Conservation (phyloP, 768 basidiomycete genomes). For the Cystobasidium onofrii region DNA sequence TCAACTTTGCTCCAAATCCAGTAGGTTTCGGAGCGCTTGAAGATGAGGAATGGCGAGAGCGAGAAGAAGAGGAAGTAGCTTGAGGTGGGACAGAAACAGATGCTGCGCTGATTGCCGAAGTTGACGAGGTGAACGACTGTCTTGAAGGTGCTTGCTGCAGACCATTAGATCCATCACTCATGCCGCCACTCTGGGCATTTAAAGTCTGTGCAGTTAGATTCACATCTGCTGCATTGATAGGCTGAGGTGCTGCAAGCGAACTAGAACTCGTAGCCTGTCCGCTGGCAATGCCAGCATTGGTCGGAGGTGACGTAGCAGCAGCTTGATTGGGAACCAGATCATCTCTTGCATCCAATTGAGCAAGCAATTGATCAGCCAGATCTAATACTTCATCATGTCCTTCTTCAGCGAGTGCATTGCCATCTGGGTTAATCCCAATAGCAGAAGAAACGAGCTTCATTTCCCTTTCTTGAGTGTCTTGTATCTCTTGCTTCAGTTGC, state of each 20-base stretch:
- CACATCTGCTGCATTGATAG: not conserved
- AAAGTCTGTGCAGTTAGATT: not conserved
- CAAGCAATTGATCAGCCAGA: slow-evolving; percentile 29
- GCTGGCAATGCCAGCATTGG: not conserved
- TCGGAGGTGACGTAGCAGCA: not conserved
- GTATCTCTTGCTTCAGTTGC: not conserved
- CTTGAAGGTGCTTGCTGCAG: not conserved
- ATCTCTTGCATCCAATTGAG: slow-evolving; percentile 21
- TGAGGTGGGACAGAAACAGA: not conserved
- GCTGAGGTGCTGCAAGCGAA: slow-evolving; percentile 17
- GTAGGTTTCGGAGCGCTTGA: not conserved
- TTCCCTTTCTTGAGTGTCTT: slow-evolving; percentile 9
- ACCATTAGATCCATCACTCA: not conserved
- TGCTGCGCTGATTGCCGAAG: not conserved
- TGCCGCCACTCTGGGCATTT: not conserved
- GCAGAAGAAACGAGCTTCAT: slow-evolving; percentile 7
- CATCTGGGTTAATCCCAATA: not conserved
- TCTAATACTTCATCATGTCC: slow-evolving; percentile 27
- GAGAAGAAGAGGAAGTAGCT: not conserved
- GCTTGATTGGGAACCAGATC: not conserved
- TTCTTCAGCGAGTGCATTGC: not conserved
- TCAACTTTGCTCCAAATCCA: slow-evolving; percentile 13
- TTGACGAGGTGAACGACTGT: not conserved
- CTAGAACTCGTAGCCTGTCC: not conserved
- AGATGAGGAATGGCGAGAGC: not conserved